Evolutionary conservation across 2,329 filamentous ascomycete species (phyloP).

Genomic region (Seiridium unicorne): DNA sequence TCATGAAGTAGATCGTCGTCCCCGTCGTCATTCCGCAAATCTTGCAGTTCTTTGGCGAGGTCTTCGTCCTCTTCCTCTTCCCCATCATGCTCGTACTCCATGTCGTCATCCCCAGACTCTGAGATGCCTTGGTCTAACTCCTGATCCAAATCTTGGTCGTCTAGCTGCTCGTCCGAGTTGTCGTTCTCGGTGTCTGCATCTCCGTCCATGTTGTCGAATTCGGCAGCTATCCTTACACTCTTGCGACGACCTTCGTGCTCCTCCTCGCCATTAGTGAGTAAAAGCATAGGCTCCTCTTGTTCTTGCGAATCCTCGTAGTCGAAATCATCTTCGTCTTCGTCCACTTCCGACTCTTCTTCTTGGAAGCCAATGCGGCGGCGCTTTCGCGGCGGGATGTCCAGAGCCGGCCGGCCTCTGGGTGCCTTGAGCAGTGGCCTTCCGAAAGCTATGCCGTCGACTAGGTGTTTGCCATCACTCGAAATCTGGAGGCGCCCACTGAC

Average conservation of each 20-base stretch:
- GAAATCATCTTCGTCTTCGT: conserved; percentile 28
- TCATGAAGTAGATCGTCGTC: background rate
- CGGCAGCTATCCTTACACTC: conserved; percentile 24
- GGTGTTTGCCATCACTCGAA: conserved; percentile 70
- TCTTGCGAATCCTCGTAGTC: conserved; percentile 31
- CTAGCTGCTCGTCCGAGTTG: background rate
- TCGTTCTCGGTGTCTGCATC: conserved; percentile 11
- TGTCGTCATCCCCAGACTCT: conserved; percentile 7
- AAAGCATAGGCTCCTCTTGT: conserved; percentile 28
- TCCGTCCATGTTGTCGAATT: conserved; percentile 28
- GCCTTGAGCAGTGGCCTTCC: conserved; percentile 68
- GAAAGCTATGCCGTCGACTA: conserved; percentile 84
- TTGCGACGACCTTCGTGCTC: conserved; percentile 14
- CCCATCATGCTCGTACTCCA: conserved; percentile 13
- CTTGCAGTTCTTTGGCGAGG: conserved; percentile 41
- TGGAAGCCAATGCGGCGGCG: conserved; percentile 51
- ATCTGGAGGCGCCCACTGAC: conserved; percentile 82
- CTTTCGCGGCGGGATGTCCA: conserved; percentile 75
- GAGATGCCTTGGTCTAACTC: background rate
- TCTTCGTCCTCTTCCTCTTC: conserved; percentile 32
- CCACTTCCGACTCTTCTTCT: conserved; percentile 25
- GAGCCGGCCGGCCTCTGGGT: conserved; percentile 59
- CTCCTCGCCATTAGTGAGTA: conserved; percentile 31
- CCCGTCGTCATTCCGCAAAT: conserved; percentile 38
- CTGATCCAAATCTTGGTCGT: background rate